A percentile compares a stretch with the other conserved stretches of the same genome.
These are phyloP conservation scores for Hortaea werneckii DNA, from an alignment of 2,329 filamentous ascomycete genomes.

Conservation along the genomic window DNA sequence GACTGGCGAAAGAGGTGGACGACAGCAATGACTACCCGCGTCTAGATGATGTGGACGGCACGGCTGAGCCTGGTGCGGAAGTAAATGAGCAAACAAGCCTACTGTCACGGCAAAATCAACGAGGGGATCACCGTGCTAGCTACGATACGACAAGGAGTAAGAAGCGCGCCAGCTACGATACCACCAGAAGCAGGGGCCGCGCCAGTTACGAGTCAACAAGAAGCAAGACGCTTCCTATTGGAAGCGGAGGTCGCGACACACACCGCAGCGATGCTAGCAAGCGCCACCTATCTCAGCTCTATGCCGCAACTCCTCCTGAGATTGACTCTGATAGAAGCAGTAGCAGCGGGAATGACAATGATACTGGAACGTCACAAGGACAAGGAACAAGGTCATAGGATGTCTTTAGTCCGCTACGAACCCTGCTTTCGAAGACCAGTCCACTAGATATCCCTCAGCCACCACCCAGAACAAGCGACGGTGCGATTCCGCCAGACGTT, in stretches of 20 bases:
- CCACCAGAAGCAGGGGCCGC: too few relatives aligned
- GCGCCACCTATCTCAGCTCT: slow-evolving; percentile 12
- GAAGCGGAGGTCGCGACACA: neutral
- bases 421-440: too few relatives aligned
- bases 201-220: too few relatives aligned
- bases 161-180: too few relatives aligned
- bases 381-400: neutral
- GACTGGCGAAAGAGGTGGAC: neutral
- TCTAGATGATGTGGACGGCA: slow-evolving; percentile 8
- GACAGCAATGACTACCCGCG: neutral
- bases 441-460: too few relatives aligned
- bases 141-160: too few relatives aligned
- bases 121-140: too few relatives aligned
- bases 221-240: too few relatives aligned
- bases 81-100: slow-evolving; percentile 2
- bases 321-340: slow-evolving; percentile 12
- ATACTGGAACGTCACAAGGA: too few relatives aligned
- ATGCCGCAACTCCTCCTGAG: slow-evolving; percentile 17
- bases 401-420: neutral
- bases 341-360: neutral
- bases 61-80: neutral
- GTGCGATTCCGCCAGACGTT: too few relatives aligned
- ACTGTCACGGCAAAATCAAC: neutral
- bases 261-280: slow-evolving; percentile 9
- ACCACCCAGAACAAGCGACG: too few relatives aligned